These are phyloP conservation scores for Termitomyces sp. DNA, from an alignment of 768 basidiomycete species.

Conservation along the genomic window DNA sequence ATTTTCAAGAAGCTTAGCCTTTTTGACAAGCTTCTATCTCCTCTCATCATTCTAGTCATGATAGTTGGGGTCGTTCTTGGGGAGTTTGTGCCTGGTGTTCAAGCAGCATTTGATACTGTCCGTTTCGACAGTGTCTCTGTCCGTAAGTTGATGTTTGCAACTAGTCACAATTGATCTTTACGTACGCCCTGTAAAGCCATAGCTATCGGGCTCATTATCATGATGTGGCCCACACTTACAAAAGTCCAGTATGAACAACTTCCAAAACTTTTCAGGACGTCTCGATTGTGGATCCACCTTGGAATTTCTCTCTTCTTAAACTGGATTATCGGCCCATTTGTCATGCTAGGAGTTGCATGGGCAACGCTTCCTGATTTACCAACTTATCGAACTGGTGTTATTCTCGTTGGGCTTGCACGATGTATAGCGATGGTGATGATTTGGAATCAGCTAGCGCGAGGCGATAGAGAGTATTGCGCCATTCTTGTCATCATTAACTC, in stretches of 20 bases:
- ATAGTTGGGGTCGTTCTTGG: slow-evolving; percentile 75
- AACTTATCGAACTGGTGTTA: slow-evolving; percentile 72
- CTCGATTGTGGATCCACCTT: slow-evolving; percentile 64
- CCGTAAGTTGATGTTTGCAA: slow-evolving; percentile 46
- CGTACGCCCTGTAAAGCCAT: slow-evolving; percentile 49
- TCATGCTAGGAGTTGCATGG: slow-evolving; percentile 88
- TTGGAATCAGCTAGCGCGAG: slow-evolving; percentile 73
- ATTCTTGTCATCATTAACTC: slow-evolving; percentile 82
- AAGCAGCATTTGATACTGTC: slow-evolving; percentile 58
- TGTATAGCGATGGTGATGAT: slow-evolving; percentile 79
- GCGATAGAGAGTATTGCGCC: slow-evolving; percentile 70
- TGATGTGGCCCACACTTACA: slow-evolving; percentile 84
- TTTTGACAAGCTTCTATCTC: neutral
- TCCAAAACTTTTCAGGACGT: slow-evolving; percentile 49
- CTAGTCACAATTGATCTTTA: neutral
- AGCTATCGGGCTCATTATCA: slow-evolving; percentile 75
- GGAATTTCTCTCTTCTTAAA: slow-evolving; percentile 66
- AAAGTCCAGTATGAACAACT: slow-evolving; percentile 77
- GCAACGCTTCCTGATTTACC: slow-evolving; percentile 79
- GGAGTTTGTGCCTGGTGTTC: slow-evolving; percentile 57
- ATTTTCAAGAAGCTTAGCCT: slow-evolving; percentile 3
- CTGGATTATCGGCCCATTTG: slow-evolving; percentile 77
- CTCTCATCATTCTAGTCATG: slow-evolving; percentile 52
- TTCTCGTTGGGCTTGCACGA: slow-evolving; percentile 76
- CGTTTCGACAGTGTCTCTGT: slow-evolving; percentile 70